Evolutionary conservation across 257 asterid genomes (phyloP), one percentile per base, ranked within the genome.

Genomic region (Mentha longifolia): DNA sequence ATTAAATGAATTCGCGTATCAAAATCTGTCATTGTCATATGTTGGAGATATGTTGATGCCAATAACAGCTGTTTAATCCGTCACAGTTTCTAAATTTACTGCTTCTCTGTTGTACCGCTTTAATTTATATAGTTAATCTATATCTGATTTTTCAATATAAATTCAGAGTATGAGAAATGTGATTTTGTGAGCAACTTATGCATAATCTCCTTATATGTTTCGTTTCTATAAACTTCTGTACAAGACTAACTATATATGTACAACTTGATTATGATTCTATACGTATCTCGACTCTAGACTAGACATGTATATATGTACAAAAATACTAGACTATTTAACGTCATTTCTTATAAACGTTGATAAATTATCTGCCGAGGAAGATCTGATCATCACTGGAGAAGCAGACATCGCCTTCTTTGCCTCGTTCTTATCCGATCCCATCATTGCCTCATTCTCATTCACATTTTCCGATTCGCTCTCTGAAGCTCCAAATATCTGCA

Each of bases 341-440:
- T 79, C 62, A 79, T 79, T 83, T 82, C 70, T 87, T 81, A 9
- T 74, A 47, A 10, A 56, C 70, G 49, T 83, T 73, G 15, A 73
- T 57, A n/a, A n/a, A 51, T 74, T 77, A 69, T 79, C 74, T 73
- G 28, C 17, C 0, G 82, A 72, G 0, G 82, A 72, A 1, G 82
- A 70, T 65, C 72, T 79, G 33, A 76, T 59, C 57, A 78, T 77
- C 60, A 88, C 76, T 1, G 86, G 84, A 51, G 90, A 77, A 47
- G 88, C 65, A 6, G 86, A 74, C 37, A 83, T 68, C 8, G 70
- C 68, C 43, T 82, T 78, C 45, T 72, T 50, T 22, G 47, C 74
- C 47, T 57, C 66, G 13, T 71, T 73, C 70, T 58, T 68, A 7
- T 79, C 67, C 37, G 87, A 65, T 14, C 58, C 50, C 8, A 69